Conservation (phyloP, 169 alveolate species). For the Eimeria praecox region DNA sequence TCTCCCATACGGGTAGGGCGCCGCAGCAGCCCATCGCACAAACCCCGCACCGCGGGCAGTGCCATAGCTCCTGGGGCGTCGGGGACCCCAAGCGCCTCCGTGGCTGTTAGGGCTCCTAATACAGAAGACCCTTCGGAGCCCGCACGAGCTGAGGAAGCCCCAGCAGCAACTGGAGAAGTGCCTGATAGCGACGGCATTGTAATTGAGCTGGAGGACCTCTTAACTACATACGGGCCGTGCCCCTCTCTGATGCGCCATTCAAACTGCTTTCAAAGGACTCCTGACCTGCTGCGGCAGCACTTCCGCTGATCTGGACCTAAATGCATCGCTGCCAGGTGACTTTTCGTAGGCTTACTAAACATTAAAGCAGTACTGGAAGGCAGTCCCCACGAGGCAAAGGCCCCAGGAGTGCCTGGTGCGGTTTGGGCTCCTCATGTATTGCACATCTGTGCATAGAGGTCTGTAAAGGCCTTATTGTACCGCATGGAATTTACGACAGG, state of each 20-base stretch:
- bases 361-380: not conserved
- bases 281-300: conserved; percentile 22
- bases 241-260: conserved; percentile 36
- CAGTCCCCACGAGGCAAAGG: not conserved
- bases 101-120: not conserved
- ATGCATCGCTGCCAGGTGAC: not conserved
- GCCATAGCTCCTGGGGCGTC: not conserved
- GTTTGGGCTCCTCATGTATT: not conserved
- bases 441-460: not conserved
- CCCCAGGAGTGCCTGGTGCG: not conserved
- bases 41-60: not conserved
- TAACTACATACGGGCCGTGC: conserved; percentile 44
- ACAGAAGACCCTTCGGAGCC: not conserved
- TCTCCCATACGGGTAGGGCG: not conserved
- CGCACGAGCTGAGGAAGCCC: conserved; percentile 14
- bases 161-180: conserved; percentile 9
- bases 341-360: not conserved
- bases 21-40: conserved; percentile 27
- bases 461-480: not conserved
- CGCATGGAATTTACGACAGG: not conserved
- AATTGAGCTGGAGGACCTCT: conserved; percentile 50
- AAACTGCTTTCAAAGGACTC: conserved; percentile 53
- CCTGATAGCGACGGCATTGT: not conserved
- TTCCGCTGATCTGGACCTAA: not conserved
- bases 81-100: not conserved